Evolutionary conservation across 169 alveolate genomes (phyloP), one percentile per base, ranked within the genome.

Genomic region (Plasmodium blacklocki): DNA sequence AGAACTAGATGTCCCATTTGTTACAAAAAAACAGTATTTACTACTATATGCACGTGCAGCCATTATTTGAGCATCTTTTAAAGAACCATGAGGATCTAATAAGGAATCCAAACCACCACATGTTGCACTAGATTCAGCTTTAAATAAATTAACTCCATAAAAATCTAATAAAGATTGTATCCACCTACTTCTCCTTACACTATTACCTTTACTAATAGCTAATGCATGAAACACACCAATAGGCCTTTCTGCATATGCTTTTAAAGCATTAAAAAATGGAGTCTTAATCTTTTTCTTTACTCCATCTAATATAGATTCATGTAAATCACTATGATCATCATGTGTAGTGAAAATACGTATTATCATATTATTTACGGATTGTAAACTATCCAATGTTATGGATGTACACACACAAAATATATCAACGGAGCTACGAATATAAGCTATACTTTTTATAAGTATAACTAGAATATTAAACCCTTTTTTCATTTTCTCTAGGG

Each of bases 151-250:
- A 32, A 91, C 86, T 26, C 95, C 95, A 73, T 93, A 93, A 70
- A 93, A 93, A 72, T 90, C 93, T 29, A 88, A 73, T n/a, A 93
- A 45, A 4, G 74, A 73, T 23, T 89, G 94, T 29, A 89, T 85
- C 95, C 95, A 93, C 54, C 89, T 73, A 66, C 94, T 88, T 39
- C 91, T 47, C 21, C 94, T 88, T 15, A 93, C 92, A 43, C 89
- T 66, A 66, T 90, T 93, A 5, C 95, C 95, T 52, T 93, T 66
- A 39, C 94, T 89, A n/a, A 93, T 88, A 8, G 95, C 95, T 54
- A 93, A 72, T 29, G 95, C 95, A 54, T 93, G 95, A 73, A 93
- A 93, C 12, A 93, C 95, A 52, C 95, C 95, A 12, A 93, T 93
- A 6, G 95, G 95, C 15, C 94, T 72, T 39, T 93, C 93, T 2